A percentile compares a stretch with the other conserved stretches of the same genome.
Evolutionary conservation across 768 basidiomycete genomes (phyloP).

Genomic region (Termitomyces sp.): DNA sequence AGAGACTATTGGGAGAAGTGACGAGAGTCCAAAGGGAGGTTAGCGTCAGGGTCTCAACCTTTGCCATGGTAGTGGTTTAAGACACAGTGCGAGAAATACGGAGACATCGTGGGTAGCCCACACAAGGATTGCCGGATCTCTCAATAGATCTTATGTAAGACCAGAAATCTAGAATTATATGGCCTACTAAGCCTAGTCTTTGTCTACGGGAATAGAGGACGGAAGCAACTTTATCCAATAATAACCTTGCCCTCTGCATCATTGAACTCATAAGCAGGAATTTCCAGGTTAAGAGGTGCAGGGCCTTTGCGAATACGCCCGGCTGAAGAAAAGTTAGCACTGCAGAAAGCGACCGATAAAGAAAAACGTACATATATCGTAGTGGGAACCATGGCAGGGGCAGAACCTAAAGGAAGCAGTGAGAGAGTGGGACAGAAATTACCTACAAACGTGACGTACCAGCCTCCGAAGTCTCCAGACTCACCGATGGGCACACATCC

Average conservation of each 20-base stretch:
- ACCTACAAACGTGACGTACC: conserved; percentile 49
- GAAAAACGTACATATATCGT: conserved; percentile 82
- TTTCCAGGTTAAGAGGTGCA: conserved; percentile 95
- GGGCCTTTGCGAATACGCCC: conserved; percentile 96
- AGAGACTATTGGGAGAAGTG: conserved; percentile 37
- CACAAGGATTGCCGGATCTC: background rate
- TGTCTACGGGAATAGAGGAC: conserved; percentile 28
- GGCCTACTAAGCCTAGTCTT: conserved; percentile 8
- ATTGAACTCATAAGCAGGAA: conserved; percentile 86
- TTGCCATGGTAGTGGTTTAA: conserved; percentile 25
- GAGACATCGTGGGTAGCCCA: background rate
- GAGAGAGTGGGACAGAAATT: background rate
- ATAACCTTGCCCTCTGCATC: conserved; percentile 85
- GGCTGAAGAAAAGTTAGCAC: conserved; percentile 43
- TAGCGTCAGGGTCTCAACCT: conserved; percentile 36
- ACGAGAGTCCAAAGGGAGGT: conserved; percentile 29
- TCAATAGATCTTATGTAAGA: conserved; percentile 13
- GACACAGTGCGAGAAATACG: background rate
- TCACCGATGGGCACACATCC: conserved; percentile 99
- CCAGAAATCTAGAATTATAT: conserved; percentile 12
- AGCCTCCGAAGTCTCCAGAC: conserved; percentile 96
- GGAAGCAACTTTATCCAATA: conserved; percentile 60
- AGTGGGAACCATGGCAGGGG: conserved; percentile 98
- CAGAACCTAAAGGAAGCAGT: conserved; percentile 63
- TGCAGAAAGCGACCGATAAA: conserved; percentile 1